Evolutionary conservation across 2,329 filamentous ascomycete genomes (phyloP), one percentile per base, ranked within the genome.

Genomic region (Thyridium curvatum): DNA sequence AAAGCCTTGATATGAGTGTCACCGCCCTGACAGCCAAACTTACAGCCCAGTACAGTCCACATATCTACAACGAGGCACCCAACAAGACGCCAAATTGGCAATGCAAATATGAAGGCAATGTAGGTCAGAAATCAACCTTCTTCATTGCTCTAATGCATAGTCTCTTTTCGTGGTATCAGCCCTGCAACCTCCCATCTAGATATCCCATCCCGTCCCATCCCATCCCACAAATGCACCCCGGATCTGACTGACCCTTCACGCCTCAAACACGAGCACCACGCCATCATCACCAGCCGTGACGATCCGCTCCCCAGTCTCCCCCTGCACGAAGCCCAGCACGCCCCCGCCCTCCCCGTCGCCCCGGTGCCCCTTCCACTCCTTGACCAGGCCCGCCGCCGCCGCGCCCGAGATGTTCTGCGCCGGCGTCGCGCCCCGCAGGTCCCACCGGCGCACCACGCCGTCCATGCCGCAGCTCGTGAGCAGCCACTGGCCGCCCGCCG

Each of bases 221-320:
- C n/a, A n/a, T n/a, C n/a, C n/a, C n/a, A n/a, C n/a, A n/a, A n/a
- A n/a, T n/a, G n/a, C n/a, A n/a, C n/a, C n/a, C n/a, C n/a, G n/a
- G n/a, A n/a, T 26, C 6, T 26, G 6, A 26, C 10, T 26, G 21
- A 4, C 16, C 32, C 32, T 17, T 59, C n/a, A 74, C 32, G 71
- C 69, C 57, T 83, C 77, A 57, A 86, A 87, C 2, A 87, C 76
- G 52, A 87, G 58, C 18, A 78, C 69, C 18, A 86, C 60, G 7
- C 77, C 74, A 56, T 98, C 93, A 64, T 98, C 93, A 17, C 93
- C 93, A 2, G 89, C 93, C 6, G 93, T 97, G 4, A 95, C 75
- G 35, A 97, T 70, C 47, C 81, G 73, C 60, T 81, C 77, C 1
- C 87, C 87, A 4, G 71, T 76, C 57, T 82, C 73, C 7, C 82